Evolutionary conservation across 1,284 basidiomycete species (phyloP), one percentile per base, ranked within the genome.

Genomic region (Heterobasidion occidentale): DNA sequence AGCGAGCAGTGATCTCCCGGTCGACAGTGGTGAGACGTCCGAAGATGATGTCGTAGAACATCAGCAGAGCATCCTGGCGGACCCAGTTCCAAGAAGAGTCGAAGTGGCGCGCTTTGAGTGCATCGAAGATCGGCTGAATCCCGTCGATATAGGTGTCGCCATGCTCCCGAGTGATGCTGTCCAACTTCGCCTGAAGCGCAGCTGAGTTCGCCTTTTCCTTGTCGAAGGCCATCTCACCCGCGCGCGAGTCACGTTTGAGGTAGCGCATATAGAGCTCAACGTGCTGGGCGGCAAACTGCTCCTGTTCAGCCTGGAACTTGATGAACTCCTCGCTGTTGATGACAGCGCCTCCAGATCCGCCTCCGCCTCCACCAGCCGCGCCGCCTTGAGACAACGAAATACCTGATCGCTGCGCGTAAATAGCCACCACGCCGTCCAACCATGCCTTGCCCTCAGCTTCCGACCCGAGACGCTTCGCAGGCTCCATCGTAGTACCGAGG

Each of bases 11-110:
- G 73, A 97, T 94, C 70, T 94, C 92, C 56, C 89, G 86, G 64
- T 97, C 94, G 63, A 97, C 91, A 35, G 93, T 92, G 36, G 89
- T 94, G 59, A 97, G 83, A 50, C 90, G 86, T 51, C 96, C 96
- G 65, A 94, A 94, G 68, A 98, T 92, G 71, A 98, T 96, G 69
- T 98, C 95, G 74, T 95, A 98, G 76, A 89, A 98, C 90, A 98
- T 93, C 59, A 92, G 77, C 46, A 98, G 79, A 33, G 94, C 92
- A 62, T 96, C 94, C 74, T 98, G 94, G 63, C 96, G 88, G 53
- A 92, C 94, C 97, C 96, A 99, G 72, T 99, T 99, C 96, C 96
- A 99, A 11, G 90, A 94, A 9, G 94, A 98, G 70, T 98, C 94
- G 77, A 99, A 99, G 68, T 91, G 92, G 53, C 97, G 91, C 17